Conservation (phyloP, 257 asterid genomes). For the Primulina tabacum region DNA sequence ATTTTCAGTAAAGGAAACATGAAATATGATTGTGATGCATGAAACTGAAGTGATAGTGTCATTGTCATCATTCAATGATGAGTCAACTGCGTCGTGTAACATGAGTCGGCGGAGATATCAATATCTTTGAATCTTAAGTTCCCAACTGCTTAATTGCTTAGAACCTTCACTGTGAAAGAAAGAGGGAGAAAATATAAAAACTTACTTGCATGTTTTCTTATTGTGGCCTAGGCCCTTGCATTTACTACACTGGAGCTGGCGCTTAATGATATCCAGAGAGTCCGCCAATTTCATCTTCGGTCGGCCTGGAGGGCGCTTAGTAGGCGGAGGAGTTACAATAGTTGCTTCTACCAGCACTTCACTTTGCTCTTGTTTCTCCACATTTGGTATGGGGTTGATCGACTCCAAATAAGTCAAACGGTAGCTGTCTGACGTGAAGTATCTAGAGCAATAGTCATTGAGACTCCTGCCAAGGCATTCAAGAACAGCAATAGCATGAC, state of each 20-base stretch:
- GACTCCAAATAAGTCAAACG: slow-evolving; percentile 72
- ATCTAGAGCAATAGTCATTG: slow-evolving; percentile 74
- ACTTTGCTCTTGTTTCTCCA: slow-evolving; percentile 63
- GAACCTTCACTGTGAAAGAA: neutral
- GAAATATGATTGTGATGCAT: neutral
- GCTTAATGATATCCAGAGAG: slow-evolving; percentile 70
- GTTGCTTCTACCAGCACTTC: slow-evolving; percentile 53
- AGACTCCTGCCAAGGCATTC: slow-evolving; percentile 55
- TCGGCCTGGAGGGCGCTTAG: slow-evolving; percentile 87
- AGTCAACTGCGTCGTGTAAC: neutral
- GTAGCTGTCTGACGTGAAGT: slow-evolving; percentile 64
- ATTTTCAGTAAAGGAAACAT: neutral
- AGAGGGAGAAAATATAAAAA: slow-evolving; percentile 8
- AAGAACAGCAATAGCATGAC: slow-evolving; percentile 77
- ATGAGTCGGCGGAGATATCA: neutral
- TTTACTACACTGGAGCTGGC: slow-evolving; percentile 97
- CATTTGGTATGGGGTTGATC: slow-evolving; percentile 81
- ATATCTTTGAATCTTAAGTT: neutral
- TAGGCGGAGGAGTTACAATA: slow-evolving; percentile 88
- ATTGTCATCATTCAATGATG: too few relatives aligned
- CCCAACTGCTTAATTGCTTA: neutral
- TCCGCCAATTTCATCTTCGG: slow-evolving; percentile 81
- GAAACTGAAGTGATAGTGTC: neutral
- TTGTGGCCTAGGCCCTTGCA: slow-evolving; percentile 99
- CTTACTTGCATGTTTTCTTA: slow-evolving; percentile 91